Evolutionary conservation across 768 basidiomycete genomes (phyloP), one percentile per base, ranked within the genome.

Genomic region (Pleurotus pulmonarius): DNA sequence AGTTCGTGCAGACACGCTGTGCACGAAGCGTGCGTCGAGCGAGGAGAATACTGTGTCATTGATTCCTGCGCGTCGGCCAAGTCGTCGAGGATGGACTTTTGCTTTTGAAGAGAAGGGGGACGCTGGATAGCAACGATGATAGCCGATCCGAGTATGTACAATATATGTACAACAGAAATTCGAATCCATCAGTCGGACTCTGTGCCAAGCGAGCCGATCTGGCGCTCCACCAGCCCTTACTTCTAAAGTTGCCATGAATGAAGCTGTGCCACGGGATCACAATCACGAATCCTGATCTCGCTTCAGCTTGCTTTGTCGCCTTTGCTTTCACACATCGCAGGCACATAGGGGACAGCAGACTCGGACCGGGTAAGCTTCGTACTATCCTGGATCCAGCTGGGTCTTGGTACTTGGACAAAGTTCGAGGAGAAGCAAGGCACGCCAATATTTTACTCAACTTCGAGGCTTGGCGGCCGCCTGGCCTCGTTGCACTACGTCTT

Each of bases 1-100:
- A 39, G 51, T 41, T 52, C 51, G n/a, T 52, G 41, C 22, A 52
- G 38, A 15, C 51, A 52, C 0, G 51, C 51, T 12, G 51, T 18
- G 16, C 51, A 52, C 18, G 51, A 20, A n/a, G 51, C 22, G 15
- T 39, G 39, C n/a, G 48, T n/a, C 5, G 48, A 49, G 26, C 13
- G 22, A 24, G 22, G 51, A 52, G 37, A 41, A 15, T 25, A 41
- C 13, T 41, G 51, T 20, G 49, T 16, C 51, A 52, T 52, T n/a
- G 51, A 18, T 52, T 22, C n/a, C 6, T n/a, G 41, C 6, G 41
- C 6, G 41, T 6, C 3, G 41, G 8, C 1, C 11, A 1, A 43
- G 20, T 43, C n/a, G 20, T 43, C n/a, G 20, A 20, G 11, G 15
- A 5, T 16, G 9, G 20, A 11, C 20, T 43, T 20, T 20, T n/a